Base-by-base conservation (phyloP, 2,329 filamentous ascomycete species). In the Fusarium caatingaense region DNA sequence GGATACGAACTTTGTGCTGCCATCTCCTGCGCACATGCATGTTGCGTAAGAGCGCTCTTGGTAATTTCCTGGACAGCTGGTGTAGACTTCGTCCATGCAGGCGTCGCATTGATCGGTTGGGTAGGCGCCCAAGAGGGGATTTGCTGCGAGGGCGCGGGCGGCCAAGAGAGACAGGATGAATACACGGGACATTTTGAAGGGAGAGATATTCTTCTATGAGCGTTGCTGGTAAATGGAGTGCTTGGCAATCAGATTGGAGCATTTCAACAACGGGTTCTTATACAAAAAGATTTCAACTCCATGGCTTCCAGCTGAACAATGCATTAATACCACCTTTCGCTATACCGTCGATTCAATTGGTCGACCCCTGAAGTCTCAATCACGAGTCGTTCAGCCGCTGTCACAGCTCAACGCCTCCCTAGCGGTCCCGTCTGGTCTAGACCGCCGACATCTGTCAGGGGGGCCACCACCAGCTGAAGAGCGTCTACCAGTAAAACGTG, bases 21-120 rank as follows among this genome's bases (percentile, higher is more conserved):
- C 53, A 5, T 56, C 30, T 6, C 53, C 53, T 34, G 30, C 53
- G 5, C 53, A 56, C 53, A 56, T 56, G 15, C 53, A 56, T 27
- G 53, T 56, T 12, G 53, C 53, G 40, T 56, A 56, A 2, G 53
- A 15, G 1, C 53, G 53, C 2, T 23, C 27, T 8, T 56, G 8
- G 42, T 56, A 56, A 9, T 56, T n/a, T 1, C 53, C 53, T 18
- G 42, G 42, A 9, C 53, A 56, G 12, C 53, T 56, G 21, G 46
- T 12, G 6, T 20, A 56, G 42, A 30, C 34, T 13, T 56, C 18
- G 6, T 56, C 53, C 0, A 56, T 23, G 23, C 53, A 56, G n/a
- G 53, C 12, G 30, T 56, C 53, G 42, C 53, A 56, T 28, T 23
- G 3, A 18, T 23, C 41, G 5, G 53, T 47, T 8, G 12, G 8